A percentile compares a stretch with the other conserved stretches of the same genome.
phyloP scores from a whole-genome alignment of 2,329 filamentous ascomycete genomes.

The Diaporthe sp. region DNA sequence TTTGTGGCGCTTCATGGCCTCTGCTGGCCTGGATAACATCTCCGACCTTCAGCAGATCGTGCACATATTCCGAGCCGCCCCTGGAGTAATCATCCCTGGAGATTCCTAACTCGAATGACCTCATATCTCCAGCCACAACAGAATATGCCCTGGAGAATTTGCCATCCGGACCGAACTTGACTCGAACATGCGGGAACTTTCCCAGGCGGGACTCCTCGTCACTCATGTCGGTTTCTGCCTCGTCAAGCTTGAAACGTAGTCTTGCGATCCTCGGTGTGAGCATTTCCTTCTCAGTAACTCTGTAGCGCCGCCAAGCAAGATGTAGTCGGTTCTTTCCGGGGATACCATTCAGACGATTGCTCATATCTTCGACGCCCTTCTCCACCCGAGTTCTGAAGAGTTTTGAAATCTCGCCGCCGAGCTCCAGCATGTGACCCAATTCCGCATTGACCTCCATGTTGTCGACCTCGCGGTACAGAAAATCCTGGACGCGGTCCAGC shows the following conservation, averaged over 20 bases:
- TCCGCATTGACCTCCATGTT: not conserved
- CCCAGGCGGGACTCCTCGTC: not conserved
- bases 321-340: not conserved
- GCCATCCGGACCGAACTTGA: not conserved
- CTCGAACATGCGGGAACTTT: not conserved
- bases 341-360: conserved; percentile 1
- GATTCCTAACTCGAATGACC: not conserved
- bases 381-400: not conserved
- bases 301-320: conserved; percentile 12
- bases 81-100: conserved; percentile 1
- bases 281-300: not conserved
- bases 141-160: conserved; percentile 3
- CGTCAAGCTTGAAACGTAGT: not conserved
- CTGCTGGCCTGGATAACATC: not conserved
- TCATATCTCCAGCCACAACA: not conserved
- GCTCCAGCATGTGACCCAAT: not conserved
- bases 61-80: not conserved
- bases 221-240: not conserved
- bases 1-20: not conserved
- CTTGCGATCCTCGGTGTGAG: conserved; percentile 1
- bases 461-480: not conserved
- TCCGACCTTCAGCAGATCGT: not conserved
- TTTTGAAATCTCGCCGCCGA: not conserved
- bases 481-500: conserved; percentile 33
- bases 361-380: conserved; percentile 7